Conservation (phyloP, 1,139 yeast genomes). For the Zygoascus meyerae region DNA sequence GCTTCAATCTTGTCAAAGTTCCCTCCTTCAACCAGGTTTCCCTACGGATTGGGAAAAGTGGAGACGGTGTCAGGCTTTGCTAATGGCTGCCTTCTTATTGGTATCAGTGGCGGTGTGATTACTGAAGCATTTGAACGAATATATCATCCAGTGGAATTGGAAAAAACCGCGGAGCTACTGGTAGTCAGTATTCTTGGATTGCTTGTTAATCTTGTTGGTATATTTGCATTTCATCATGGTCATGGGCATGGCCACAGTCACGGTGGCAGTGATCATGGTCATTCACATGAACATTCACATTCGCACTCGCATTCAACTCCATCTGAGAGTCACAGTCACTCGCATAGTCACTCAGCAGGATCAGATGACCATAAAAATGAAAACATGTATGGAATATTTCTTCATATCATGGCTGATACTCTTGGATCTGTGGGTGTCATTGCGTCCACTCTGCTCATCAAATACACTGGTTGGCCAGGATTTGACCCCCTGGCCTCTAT, state of each 20-base stretch:
- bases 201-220: conserved; percentile 83
- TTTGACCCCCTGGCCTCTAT: conserved; percentile 92
- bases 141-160: conserved; percentile 66
- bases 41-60: conserved; percentile 79
- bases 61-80: conserved; percentile 95
- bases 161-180: conserved; percentile 77
- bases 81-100: conserved; percentile 80
- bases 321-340: conserved; percentile 16
- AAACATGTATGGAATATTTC: conserved; percentile 89
- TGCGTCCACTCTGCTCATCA: conserved; percentile 59
- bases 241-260: conserved; percentile 42
- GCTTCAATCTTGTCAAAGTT: conserved; percentile 65
- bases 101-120: conserved; percentile 82
- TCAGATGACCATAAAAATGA: conserved; percentile 46
- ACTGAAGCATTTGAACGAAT: conserved; percentile 84
- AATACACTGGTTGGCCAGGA: conserved; percentile 46
- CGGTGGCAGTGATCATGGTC: conserved; percentile 23
- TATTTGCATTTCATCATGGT: conserved; percentile 90
- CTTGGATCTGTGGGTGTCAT: conserved; percentile 96
- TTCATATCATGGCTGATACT: conserved; percentile 92
- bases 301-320: conserved; percentile 28
- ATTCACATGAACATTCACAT: conserved; percentile 47
- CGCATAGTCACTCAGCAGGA: conserved; percentile 13
- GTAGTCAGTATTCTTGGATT: conserved; percentile 82
- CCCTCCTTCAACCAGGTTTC: conserved; percentile 64